A percentile compares a stretch with the other conserved stretches of the same genome.
phyloP scores from a whole-genome alignment of 805 yeast species.

The Lachancea dasiensis region DNA sequence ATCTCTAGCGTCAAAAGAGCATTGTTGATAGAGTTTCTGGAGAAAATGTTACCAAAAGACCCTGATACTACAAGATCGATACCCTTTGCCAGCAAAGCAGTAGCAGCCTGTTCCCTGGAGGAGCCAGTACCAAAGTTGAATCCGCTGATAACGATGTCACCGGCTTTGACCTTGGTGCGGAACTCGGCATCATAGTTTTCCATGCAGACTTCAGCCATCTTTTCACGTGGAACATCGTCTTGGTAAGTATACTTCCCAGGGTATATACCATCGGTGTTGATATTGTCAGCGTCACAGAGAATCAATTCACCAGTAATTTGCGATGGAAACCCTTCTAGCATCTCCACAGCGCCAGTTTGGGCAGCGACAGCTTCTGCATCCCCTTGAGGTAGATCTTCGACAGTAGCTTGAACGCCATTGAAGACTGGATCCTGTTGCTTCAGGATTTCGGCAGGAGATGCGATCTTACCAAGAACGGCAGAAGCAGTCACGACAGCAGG shows the following conservation, averaged over 20 bases:
- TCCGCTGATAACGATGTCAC: conserved; percentile 88
- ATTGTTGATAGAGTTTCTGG: conserved; percentile 93
- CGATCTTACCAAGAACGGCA: conserved; percentile 92
- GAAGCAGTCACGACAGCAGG: conserved; percentile 99
- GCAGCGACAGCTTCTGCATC: conserved; percentile 24
- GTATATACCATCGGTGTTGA: conserved; percentile 97
- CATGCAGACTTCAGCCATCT: conserved; percentile 99
- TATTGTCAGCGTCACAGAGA: conserved; percentile 92
- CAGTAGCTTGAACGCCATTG: conserved; percentile 42
- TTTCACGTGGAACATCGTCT: conserved; percentile 90
- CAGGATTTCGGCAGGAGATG: conserved; percentile 78
- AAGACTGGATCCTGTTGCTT: conserved; percentile 50
- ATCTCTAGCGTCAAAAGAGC: conserved; percentile 91
- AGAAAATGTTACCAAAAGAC: conserved; percentile 94
- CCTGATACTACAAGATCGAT: conserved; percentile 93
- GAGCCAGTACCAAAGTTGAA: conserved; percentile 98
- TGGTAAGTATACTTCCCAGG: conserved; percentile 99
- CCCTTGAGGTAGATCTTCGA: conserved; percentile 16
- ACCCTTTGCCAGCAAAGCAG: conserved; percentile 92
- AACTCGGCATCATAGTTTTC: conserved; percentile 95
- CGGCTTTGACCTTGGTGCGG: conserved; percentile 69
- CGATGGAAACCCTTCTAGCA: conserved; percentile 87
- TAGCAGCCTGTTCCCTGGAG: conserved; percentile 98
- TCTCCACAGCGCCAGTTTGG: conserved; percentile 51
- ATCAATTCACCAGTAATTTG: conserved; percentile 86